Base-by-base conservation (phyloP, 2,329 filamentous ascomycete species). In the Geoglossum cookeanum region DNA sequence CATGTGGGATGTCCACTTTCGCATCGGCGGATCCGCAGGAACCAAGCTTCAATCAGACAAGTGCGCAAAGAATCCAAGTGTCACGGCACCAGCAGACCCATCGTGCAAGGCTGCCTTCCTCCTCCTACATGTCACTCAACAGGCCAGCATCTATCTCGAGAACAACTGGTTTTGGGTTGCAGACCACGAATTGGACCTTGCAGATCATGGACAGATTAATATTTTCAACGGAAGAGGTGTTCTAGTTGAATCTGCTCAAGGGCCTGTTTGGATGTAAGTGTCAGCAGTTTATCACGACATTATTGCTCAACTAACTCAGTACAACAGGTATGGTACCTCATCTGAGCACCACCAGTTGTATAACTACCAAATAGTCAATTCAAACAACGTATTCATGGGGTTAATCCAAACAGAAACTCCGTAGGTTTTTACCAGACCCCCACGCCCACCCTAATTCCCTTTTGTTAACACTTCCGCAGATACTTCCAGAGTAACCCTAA, bases 1-100 rank as follows among this genome's bases (percentile, higher is more conserved):
- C 60, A 82, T 96, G 71, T 98, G 90, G 87, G 92, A 98, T 65
- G 83, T 90, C n/a, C 92, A 98, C 74, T 84, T 92, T 72, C 87
- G 92, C 66, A 80, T 98, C 64, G 91, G 89, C 64, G 92, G 92
- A 48, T 83, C 84, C 57, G 83, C 85, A 3, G 91, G 91, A 59
- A 94, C 90, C 32, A 71, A 86, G 62, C 78, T 97, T 15, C 87
- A 94, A 70, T 84, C 83, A 17, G 77, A 87, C 68, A 82, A 76
- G 57, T 96, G 90, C 73, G 70, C 78, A 68, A 94, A 94, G 77
- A 85, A 83, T 61, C 85, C 85, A 47, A 74, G 76, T 55, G 71
- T 74, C 13, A 77, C 75, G 4, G 80, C 84, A 55, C 68, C 71
- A 3, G 77, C 83, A 62, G 81, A 86, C 61, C 66, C 77, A 2